These are phyloP conservation scores for Colletotrichum scovillei DNA, from an alignment of 2,329 filamentous ascomycete species.

Conservation along the genomic window DNA sequence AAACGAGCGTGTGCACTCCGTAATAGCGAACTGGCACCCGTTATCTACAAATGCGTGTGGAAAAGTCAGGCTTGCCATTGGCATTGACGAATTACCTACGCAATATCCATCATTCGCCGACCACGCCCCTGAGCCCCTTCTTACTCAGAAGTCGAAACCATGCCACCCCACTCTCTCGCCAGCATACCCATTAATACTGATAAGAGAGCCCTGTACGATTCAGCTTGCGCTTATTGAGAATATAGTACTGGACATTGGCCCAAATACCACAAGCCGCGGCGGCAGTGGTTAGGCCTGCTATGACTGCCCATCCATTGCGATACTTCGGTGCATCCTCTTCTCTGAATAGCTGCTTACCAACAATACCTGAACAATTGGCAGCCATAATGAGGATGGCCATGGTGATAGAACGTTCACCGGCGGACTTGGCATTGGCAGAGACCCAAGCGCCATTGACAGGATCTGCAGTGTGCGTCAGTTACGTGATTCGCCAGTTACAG, in stretches of 20 bases:
- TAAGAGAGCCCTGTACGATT: constrained; percentile 14
- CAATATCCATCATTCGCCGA: neutral
- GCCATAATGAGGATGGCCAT: constrained; percentile 49
- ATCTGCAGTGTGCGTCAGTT: constrained; percentile 24
- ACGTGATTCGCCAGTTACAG: neutral
- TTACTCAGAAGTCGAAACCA: neutral
- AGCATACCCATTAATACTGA: constrained; percentile 11
- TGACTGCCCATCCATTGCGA: constrained; percentile 42
- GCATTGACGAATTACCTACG: neutral
- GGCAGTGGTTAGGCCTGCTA: constrained; percentile 37
- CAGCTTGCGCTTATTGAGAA: constrained; percentile 29
- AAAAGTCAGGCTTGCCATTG: no score
- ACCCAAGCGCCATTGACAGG: constrained; percentile 46
- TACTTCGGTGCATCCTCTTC: constrained; percentile 44
- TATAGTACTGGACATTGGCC: constrained; percentile 34
- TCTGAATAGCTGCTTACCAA: constrained; percentile 46
- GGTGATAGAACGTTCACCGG: constrained; percentile 45
- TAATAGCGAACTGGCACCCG: no score
- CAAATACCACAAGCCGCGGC: constrained; percentile 23
- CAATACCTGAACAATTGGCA: constrained; percentile 44
- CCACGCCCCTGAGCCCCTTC: neutral
- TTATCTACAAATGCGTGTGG: neutral
- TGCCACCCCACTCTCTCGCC: neutral
- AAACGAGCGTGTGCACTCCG: neutral
- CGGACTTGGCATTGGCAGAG: constrained; percentile 42